Percentiles rank a stretch among this genome's conserved stretches.
These are phyloP conservation scores for Hypericum perforatum DNA, from an alignment of 345 rosid species.

Conservation along the genomic window DNA sequence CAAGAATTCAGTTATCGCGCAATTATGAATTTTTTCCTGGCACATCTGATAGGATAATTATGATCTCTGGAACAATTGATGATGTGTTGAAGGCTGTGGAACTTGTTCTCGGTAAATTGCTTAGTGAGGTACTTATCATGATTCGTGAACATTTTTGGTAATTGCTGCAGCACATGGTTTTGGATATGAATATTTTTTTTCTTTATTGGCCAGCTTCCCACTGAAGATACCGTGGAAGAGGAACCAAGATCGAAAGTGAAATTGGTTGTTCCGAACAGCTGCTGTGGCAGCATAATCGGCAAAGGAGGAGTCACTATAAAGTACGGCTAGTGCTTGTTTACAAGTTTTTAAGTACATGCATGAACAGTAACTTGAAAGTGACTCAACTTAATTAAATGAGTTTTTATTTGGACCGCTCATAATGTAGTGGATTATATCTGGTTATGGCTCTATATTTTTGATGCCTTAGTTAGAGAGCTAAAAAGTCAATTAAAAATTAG, in stretches of 20 bases:
- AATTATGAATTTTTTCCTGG: conserved; percentile 91
- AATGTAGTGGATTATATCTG: too few relatives aligned
- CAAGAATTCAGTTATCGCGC: conserved; percentile 92
- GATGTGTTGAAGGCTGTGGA: conserved; percentile 76
- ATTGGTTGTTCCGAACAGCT: conserved; percentile 84
- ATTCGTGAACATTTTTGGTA: conserved; percentile 2
- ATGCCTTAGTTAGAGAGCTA: too few relatives aligned
- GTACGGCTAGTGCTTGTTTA: conserved; percentile 33
- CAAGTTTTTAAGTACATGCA: conserved; percentile 3
- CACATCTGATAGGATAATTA: conserved; percentile 84
- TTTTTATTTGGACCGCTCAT: too few relatives aligned
- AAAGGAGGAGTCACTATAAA: conserved; percentile 96
- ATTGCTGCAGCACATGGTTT: not conserved
- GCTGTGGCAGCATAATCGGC: conserved; percentile 98
- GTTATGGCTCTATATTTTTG: too few relatives aligned
- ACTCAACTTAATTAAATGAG: too few relatives aligned
- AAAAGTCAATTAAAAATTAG: too few relatives aligned
- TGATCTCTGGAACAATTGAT: conserved; percentile 70
- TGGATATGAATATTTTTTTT: conserved; percentile 6
- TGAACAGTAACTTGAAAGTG: too few relatives aligned
- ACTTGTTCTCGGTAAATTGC: conserved; percentile 72
- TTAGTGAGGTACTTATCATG: conserved; percentile 62
- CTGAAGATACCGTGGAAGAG: conserved; percentile 61
- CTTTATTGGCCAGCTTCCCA: conserved; percentile 47
- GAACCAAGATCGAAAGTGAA: conserved; percentile 87